Evolutionary conservation across 331 rosid genomes (phyloP), one percentile per base, ranked within the genome.

Genomic region (Dryas integrifolia): DNA sequence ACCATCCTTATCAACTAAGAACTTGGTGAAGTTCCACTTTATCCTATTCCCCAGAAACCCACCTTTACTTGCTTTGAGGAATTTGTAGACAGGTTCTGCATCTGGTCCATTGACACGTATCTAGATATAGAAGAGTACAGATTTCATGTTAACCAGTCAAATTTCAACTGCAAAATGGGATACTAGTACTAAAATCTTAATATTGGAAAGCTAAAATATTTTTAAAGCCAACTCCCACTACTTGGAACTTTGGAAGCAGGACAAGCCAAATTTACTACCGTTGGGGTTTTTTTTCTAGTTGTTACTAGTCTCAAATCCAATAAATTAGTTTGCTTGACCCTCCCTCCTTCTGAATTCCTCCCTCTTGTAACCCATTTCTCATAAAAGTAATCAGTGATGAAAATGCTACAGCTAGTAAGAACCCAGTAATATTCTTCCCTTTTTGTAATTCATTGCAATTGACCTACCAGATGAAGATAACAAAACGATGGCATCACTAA

Each of bases 21-120:
- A 95, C 88, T 95, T 95, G 4, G 98, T 88, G 85, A 95, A 95
- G 85, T 95, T 95, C 99, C 99, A 95, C 82, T 95, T 92, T 52
- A 95, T 88, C 65, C 90, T 79, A 3, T 88, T 43, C 15, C 99
- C 97, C 71, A 86, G 2, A 53, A 76, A 62, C 73, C 98, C 99
- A 35, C 64, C 5, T 82, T 86, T 92, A 67, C 81, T 83, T 18
- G 92, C 59, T 82, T 95, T 95, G 5, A 92, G 86, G 76, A 87
- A 95, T 81, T 81, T 92, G 79, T 77, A 95, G 0, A 95, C 80
- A 8, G 96, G 92, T 51, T 80, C 85, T 5, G 96, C 14, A 13
- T 88, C 76, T 47, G 85, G 61, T 77, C 99, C 99, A 61, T 92
- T 95, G 39, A 86, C 91, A 38, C 92, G 89, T 50, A 95, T 41